Evolutionary conservation across 2,329 filamentous ascomycete species (phyloP).

Genomic region (Fusarium stilboides): DNA sequence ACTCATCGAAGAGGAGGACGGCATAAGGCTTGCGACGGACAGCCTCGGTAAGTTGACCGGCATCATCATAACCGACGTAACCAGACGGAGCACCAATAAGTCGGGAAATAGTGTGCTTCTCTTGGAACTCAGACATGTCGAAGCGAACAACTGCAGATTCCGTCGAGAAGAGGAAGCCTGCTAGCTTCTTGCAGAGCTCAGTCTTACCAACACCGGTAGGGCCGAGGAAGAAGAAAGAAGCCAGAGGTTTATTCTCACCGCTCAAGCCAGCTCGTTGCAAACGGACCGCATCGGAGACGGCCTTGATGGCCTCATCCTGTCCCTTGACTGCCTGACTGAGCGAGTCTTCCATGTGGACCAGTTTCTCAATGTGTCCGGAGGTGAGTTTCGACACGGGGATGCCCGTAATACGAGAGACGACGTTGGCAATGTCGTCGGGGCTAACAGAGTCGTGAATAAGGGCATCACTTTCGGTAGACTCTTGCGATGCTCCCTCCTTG

Average conservation of each 20-base stretch:
- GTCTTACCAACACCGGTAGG: constrained; percentile 98
- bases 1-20: constrained; percentile 95
- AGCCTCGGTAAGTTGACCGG: constrained; percentile 94
- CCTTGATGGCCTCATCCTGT: constrained; percentile 92
- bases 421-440: constrained; percentile 91
- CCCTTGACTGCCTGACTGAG: constrained; percentile 88
- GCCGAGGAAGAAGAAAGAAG: constrained; percentile 97
- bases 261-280: constrained; percentile 94
- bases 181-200: constrained; percentile 96
- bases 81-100: constrained; percentile 94
- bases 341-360: constrained; percentile 95
- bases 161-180: constrained; percentile 92
- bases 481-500: constrained; percentile 73
- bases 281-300: constrained; percentile 92
- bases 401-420: constrained; percentile 91
- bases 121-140: constrained; percentile 98
- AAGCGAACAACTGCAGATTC: constrained; percentile 93
- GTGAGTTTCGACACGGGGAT: constrained; percentile 95
- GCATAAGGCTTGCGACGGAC: constrained; percentile 96
- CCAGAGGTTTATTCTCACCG: constrained; percentile 90
- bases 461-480: constrained; percentile 61
- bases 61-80: constrained; percentile 97
- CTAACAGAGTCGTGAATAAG: constrained; percentile 96
- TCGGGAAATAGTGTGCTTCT: constrained; percentile 95
- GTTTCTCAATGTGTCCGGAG: constrained; percentile 92